phyloP scores from a whole-genome alignment of 2,329 filamentous ascomycete genomes.

The Trichoderma simmonsii region DNA sequence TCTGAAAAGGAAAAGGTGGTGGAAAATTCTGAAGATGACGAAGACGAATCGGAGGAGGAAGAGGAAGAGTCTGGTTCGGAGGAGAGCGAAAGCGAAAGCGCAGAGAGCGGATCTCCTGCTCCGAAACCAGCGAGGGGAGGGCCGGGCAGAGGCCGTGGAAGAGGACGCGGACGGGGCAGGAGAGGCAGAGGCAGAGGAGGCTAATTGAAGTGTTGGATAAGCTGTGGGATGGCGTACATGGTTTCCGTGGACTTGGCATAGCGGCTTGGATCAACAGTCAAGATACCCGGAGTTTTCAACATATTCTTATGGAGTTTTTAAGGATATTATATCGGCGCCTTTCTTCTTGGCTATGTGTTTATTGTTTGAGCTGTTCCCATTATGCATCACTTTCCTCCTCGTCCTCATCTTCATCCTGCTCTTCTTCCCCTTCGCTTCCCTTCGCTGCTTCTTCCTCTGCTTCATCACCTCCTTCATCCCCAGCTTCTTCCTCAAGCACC shows the following conservation, averaged over 20 bases:
- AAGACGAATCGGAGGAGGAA: slow-evolving; percentile 29
- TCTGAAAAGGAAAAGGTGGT: slow-evolving; percentile 31
- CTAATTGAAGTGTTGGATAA: slow-evolving; percentile 16
- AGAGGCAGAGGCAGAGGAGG: slow-evolving; percentile 30
- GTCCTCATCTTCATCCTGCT: neutral
- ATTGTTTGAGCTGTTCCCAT: neutral
- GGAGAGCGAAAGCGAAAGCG: slow-evolving; percentile 35
- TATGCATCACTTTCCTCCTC: neutral
- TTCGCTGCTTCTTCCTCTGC: neutral
- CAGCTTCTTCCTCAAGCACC: neutral
- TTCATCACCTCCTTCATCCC: neutral
- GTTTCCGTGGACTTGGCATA: neutral
- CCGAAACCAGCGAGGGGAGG: slow-evolving; percentile 37
- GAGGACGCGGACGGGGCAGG: slow-evolving; percentile 33
- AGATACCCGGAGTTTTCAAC: slow-evolving; percentile 13
- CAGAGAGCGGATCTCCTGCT: slow-evolving; percentile 37
- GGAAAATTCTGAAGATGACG: slow-evolving; percentile 35
- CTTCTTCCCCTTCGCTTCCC: neutral
- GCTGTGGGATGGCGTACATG: neutral
- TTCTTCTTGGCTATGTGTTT: neutral
- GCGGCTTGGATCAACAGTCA: neutral
- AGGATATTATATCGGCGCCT: neutral
- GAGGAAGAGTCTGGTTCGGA: slow-evolving; percentile 33
- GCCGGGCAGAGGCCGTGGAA: slow-evolving; percentile 30
- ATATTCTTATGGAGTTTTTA: neutral